Evolutionary conservation across 164 flowering plant genomes (phyloP), one percentile per base, ranked within the genome.

Genomic region (Saururus chinensis): DNA sequence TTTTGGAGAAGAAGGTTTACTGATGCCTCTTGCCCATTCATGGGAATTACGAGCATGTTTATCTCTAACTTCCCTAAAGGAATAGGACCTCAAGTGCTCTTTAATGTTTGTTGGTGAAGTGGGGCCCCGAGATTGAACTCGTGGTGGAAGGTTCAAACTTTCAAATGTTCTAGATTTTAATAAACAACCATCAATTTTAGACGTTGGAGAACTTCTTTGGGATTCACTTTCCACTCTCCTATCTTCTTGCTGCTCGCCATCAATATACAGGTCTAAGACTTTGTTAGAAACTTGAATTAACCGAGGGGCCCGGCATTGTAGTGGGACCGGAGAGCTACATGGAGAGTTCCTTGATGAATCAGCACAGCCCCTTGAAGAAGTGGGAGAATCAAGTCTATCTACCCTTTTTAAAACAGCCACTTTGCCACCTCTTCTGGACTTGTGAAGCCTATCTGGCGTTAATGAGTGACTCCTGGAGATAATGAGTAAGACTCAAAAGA

Each of bases 201-300:
- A 71, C 57, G 70, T 67, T 45, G 65, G 24, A 60, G 64, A 67
- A 51, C 61, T 71, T 67, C 66, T 81, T 45, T 53, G 71, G 62
- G 73, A 66, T 67, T 52, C 69, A 40, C 59, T 79, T 61, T 64
- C 78, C 13, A 69, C 53, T 61, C 66, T 74, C 51, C 58, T 25
- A 61, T 58, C 71, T 65, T 83, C 90, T 45, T 74, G 73, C 23
- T 81, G 82, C 67, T 95, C 99, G 20, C 96, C 98, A 76, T 89
- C 99, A 69, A 95, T 87, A 71, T 86, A 95, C 10, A 87, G 96
- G 68, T 95, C 99, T 53, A 95, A 64, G 53, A 84, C 74, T 59
- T 75, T 80, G 66, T 60, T 79, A n/a, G 90, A 80, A 59, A 67
- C 76, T 67, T 75, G 77, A 56, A 82, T 78, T n/a, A 65, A 68